These are phyloP conservation scores for Pisolithus marmoratus DNA, from an alignment of 768 basidiomycete genomes.

Conservation along the genomic window DNA sequence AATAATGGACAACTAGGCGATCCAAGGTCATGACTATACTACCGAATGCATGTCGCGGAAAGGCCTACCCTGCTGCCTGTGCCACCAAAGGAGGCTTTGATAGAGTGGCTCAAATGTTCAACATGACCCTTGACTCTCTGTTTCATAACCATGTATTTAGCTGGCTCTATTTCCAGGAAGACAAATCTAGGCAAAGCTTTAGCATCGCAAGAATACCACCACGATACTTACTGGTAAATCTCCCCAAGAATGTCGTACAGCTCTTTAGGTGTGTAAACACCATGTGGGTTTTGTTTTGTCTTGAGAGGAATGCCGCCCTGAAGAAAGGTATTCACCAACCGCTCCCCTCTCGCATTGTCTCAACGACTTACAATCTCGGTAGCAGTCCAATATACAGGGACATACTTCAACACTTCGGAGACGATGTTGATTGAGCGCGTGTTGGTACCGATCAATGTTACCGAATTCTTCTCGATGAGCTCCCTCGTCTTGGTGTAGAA, in stretches of 20 bases:
- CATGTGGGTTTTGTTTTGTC: constrained; percentile 44
- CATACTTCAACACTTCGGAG: constrained; percentile 56
- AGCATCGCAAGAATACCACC: background rate
- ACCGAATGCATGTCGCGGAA: background rate
- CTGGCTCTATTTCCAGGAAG: constrained; percentile 65
- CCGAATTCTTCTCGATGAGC: constrained; percentile 51
- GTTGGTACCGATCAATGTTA: constrained; percentile 49
- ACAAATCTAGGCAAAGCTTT: constrained; percentile 46
- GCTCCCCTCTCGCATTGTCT: background rate
- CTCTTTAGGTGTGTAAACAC: constrained; percentile 56
- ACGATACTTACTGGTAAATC: constrained; percentile 54
- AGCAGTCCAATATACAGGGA: constrained; percentile 68
- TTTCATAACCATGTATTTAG: constrained; percentile 51
- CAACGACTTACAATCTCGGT: constrained; percentile 51
- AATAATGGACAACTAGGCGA: constrained; percentile 24
- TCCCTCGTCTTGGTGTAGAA: constrained; percentile 63
- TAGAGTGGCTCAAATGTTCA: constrained; percentile 46
- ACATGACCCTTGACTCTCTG: constrained; percentile 48
- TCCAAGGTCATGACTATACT: background rate
- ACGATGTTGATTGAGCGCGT: constrained; percentile 58
- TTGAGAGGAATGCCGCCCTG: constrained; percentile 74
- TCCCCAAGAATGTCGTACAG: constrained; percentile 61
- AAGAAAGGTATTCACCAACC: background rate
- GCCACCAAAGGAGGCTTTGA: constrained; percentile 45
- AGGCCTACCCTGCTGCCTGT: constrained; percentile 39